Evolutionary conservation across 768 basidiomycete genomes (phyloP).

Genomic region (Tricholoma furcatifolium): DNA sequence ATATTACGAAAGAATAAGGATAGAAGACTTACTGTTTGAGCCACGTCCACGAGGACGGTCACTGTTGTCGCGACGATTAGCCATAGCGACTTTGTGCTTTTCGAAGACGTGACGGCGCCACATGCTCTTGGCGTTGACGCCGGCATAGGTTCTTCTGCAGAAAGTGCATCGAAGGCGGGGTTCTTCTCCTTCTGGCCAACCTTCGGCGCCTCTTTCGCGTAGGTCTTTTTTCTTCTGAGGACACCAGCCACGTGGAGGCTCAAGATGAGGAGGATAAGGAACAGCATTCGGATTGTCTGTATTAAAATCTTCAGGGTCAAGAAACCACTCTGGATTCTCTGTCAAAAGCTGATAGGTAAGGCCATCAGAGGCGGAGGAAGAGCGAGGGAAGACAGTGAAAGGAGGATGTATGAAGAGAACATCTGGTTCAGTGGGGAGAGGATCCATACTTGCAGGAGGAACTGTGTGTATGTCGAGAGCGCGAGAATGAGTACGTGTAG

Average conservation of each 20-base stretch:
- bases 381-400: slow-evolving; percentile 64
- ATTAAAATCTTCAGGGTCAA: slow-evolving; percentile 67
- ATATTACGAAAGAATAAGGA: neutral
- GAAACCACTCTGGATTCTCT: slow-evolving; percentile 79
- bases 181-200: slow-evolving; percentile 81
- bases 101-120: slow-evolving; percentile 88
- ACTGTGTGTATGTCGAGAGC: slow-evolving; percentile 42
- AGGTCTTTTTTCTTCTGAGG: slow-evolving; percentile 82
- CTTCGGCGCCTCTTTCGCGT: slow-evolving; percentile 64
- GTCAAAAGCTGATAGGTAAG: slow-evolving; percentile 71
- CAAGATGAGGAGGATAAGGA: slow-evolving; percentile 72
- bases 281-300: slow-evolving; percentile 52
- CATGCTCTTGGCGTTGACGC: slow-evolving; percentile 90
- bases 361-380: slow-evolving; percentile 60
- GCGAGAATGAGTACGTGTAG: slow-evolving; percentile 29
- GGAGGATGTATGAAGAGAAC: slow-evolving; percentile 76
- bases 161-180: slow-evolving; percentile 82
- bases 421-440: slow-evolving; percentile 60
- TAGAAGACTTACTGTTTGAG: slow-evolving; percentile 55
- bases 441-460: slow-evolving; percentile 62
- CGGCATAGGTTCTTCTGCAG: slow-evolving; percentile 80
- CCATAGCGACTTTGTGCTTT: slow-evolving; percentile 89
- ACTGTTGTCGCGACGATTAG: slow-evolving; percentile 72
- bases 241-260: slow-evolving; percentile 85
- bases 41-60: slow-evolving; percentile 65